Base-by-base conservation (phyloP, 768 basidiomycete species). In the Tephrocybe sp. region DNA sequence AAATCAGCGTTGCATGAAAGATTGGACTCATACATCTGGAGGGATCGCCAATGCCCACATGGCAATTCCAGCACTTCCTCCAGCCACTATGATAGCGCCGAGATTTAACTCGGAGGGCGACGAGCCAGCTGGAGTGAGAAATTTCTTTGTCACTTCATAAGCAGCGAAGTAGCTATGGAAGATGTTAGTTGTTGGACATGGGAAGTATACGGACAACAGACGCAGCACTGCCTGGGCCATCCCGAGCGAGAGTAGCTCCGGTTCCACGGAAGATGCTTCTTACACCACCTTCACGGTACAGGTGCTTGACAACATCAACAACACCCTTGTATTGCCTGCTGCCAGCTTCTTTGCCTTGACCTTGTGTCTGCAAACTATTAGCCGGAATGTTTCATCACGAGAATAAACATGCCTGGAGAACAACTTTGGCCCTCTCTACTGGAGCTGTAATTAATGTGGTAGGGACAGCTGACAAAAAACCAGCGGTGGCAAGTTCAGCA, bases 1-100 rank as follows among this genome's bases (percentile, higher is more conserved):
- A 33, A 39, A 45, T 3, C 27, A 34, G 24, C 13, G 11, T 34
- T 34, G 8, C 11, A 4, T 9, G 23, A 11, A 25, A 40, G 16
- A 54, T 37, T 24, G 41, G n/a, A 30, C 3, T 74, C 88, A 56
- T 61, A 93, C 94, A 66, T 99, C 95, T 39, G 95, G 94, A 41
- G 97, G 97, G 57, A 99, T 97, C 21, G 91, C 95, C 58, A 98
- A 76, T 15, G 89, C 76, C 97, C 97, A 99, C 97, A 99, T 98
- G 30, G 94, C 94, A 4, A 98, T 81, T 58, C 97, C 97, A 1
- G 97, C 97, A 33, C 82, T 84, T 45, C 94, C 97, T 56, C 97
- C 97, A 44, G 95, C 93, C 47, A 94, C 51, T 57, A 98, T 88
- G 59, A 98, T 80, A 15, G 89, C 87, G 25, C 88, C 78, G 22